These are phyloP conservation scores for Purpureocillium lavendulum DNA, from an alignment of 2,329 filamentous ascomycete genomes.

Conservation along the genomic window DNA sequence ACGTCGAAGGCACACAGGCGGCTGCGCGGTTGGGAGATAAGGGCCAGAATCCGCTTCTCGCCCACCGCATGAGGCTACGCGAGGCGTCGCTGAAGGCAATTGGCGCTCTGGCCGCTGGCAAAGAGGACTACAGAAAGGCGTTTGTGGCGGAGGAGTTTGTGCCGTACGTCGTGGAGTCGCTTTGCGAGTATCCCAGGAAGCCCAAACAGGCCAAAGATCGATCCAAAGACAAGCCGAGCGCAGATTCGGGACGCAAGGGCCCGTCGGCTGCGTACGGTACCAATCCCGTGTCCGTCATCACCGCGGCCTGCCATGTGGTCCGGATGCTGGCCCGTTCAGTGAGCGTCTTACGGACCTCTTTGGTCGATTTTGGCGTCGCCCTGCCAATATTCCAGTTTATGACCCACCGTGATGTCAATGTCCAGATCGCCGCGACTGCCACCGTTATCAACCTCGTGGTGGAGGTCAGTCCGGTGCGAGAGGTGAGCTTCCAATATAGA, in stretches of 20 bases:
- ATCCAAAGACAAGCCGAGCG: slow-evolving; percentile 26
- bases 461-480: slow-evolving; percentile 85
- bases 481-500: slow-evolving; percentile 40
- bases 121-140: slow-evolving; percentile 75
- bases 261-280: slow-evolving; percentile 47
- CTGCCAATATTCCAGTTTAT: slow-evolving; percentile 70
- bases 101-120: slow-evolving; percentile 71
- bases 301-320: slow-evolving; percentile 77
- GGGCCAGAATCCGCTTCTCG: slow-evolving; percentile 52
- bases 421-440: slow-evolving; percentile 79
- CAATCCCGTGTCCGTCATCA: slow-evolving; percentile 70
- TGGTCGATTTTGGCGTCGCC: slow-evolving; percentile 79
- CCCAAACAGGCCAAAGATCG: slow-evolving; percentile 35
- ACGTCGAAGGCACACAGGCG: slow-evolving; percentile 21
- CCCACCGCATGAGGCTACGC: slow-evolving; percentile 66
- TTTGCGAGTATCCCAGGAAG: slow-evolving; percentile 48
- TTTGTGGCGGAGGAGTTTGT: slow-evolving; percentile 78
- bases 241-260: slow-evolving; percentile 18
- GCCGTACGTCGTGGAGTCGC: slow-evolving; percentile 73
- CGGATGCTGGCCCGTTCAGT: slow-evolving; percentile 79
- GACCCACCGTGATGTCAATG: slow-evolving; percentile 63
- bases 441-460: slow-evolving; percentile 78
- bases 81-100: slow-evolving; percentile 71
- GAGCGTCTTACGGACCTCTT: slow-evolving; percentile 70
- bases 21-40: slow-evolving; percentile 45